Base-by-base conservation (phyloP, 1,139 yeast species). In the Debaryomyces psychrophilus region DNA sequence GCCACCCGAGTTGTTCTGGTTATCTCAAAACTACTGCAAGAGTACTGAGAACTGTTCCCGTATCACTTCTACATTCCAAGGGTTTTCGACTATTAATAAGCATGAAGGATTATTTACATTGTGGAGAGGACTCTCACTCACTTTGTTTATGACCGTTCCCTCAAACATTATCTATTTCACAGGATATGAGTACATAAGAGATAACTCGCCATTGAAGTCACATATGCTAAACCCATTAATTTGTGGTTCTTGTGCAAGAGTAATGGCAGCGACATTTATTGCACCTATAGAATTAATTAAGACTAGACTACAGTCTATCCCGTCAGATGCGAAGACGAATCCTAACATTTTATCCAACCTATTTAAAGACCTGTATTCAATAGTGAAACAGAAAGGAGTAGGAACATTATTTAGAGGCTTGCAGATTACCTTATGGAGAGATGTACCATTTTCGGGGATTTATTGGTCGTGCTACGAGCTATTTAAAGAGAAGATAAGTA, bases 401-500 rank as follows among this genome's bases (percentile, higher is more conserved):
- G 62, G 69, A 1, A 77, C 92, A 0, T 65, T 93, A 12, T 93
- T 90, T 76, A 84, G 85, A 46, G 99, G 99, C 0, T 70, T 95
- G 29, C 83, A 87, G 37, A 76, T 93, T 42, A 93, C 99, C 0
- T 73, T 93, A 20, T 92, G 97, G 97, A 76, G 99, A 65, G 99
- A 93, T 62, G 98, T 92, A 0, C 99, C 99, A 2, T 93, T 93
- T 63, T 87, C 95, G 47, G 97, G 96, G 1, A 83, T 93, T 3
- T 93, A 93, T 65, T 93, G 99, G 99, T 81, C 90, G 5, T 80
- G 89, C 5, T 89, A 89, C 61, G 96, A 89, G 60, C 48, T 52
- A 12, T 62, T 63, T 50, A 73, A 73, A 50, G 48, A 46, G n/a
- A 52, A 55, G 22, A 54, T 73, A 7, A 60, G 69, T 7, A 42